Evolutionary conservation across 192 early-diverging fungal genomes (phyloP).

Genomic region (Backusella liffmaniae): DNA sequence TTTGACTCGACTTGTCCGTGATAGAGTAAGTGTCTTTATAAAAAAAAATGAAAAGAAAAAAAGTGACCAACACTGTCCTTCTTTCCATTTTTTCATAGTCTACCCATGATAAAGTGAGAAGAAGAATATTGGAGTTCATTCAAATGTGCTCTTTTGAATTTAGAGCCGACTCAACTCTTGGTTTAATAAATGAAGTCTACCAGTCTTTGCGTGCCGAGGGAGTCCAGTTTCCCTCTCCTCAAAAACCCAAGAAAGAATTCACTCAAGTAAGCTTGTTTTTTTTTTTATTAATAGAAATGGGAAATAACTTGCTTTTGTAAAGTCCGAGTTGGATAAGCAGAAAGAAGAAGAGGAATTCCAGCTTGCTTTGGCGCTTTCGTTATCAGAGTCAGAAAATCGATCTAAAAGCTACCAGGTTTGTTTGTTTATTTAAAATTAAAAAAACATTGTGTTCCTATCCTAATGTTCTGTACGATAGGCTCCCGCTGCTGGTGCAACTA

Average conservation of each 20-base stretch:
- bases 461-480: neutral
- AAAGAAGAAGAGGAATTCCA: conserved; percentile 96
- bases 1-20: conserved; percentile 70
- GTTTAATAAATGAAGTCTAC: conserved; percentile 78
- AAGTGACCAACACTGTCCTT: neutral
- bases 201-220: conserved; percentile 49
- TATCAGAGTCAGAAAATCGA: conserved; percentile 63
- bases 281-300: neutral
- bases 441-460: neutral
- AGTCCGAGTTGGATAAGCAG: conserved; percentile 75
- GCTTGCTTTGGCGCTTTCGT: conserved; percentile 86
- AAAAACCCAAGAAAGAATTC: conserved; percentile 77
- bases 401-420: conserved; percentile 8
- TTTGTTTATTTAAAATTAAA: neutral
- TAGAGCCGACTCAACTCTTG: conserved; percentile 72
- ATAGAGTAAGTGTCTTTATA: conserved; percentile 48
- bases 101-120: conserved; percentile 78
- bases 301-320: neutral
- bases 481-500: conserved; percentile 46
- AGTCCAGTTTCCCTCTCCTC: conserved; percentile 71
- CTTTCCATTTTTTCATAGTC: conserved; percentile 29
- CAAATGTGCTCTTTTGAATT: conserved; percentile 92
- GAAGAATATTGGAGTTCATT: conserved; percentile 81
- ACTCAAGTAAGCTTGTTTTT: conserved; percentile 38
- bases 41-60: neutral